Conservation (phyloP, 1,284 basidiomycete species). For the Tilletia indica region DNA sequence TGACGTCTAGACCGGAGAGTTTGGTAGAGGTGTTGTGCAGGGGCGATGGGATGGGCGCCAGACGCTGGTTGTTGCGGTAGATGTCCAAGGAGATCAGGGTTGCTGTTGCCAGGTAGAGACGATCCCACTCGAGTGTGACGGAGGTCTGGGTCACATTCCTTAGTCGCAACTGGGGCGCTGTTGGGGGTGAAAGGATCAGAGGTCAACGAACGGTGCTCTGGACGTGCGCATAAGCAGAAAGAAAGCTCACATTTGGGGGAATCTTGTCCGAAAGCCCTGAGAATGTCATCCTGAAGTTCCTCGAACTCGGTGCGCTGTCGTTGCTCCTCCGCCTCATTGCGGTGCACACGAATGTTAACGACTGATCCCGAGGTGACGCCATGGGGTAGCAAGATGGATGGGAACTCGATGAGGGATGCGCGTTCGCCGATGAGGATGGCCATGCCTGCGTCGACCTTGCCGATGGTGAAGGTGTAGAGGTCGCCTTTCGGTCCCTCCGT, state of each 20-base stretch:
- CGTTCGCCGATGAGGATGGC: slow-evolving; percentile 55
- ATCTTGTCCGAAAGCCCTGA: slow-evolving; percentile 47
- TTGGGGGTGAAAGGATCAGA: neutral
- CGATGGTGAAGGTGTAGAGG: slow-evolving; percentile 51
- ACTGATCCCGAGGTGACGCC: slow-evolving; percentile 51
- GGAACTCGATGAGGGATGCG: slow-evolving; percentile 55
- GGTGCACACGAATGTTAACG: slow-evolving; percentile 50
- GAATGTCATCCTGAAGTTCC: slow-evolving; percentile 50
- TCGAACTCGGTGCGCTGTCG: slow-evolving; percentile 46
- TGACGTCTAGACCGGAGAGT: slow-evolving; percentile 49
- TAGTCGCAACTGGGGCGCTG: slow-evolving; percentile 41
- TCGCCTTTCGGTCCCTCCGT: slow-evolving; percentile 15
- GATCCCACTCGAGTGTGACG: slow-evolving; percentile 54
- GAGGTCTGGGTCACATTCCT: slow-evolving; percentile 54
- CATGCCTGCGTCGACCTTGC: slow-evolving; percentile 55
- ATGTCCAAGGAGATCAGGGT: slow-evolving; percentile 51
- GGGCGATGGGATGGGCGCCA: slow-evolving; percentile 52
- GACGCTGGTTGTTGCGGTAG: slow-evolving; percentile 47
- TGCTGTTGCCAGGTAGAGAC: slow-evolving; percentile 44
- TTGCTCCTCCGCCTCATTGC: slow-evolving; percentile 48
- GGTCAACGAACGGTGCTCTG: neutral
- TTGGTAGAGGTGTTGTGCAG: slow-evolving; percentile 53
- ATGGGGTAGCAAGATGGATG: slow-evolving; percentile 49
- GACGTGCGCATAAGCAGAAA: neutral
- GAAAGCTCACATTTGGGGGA: slow-evolving; percentile 42